Percentiles rank a stretch among this genome's conserved stretches.
phyloP scores from a whole-genome alignment of 2,329 filamentous ascomycete genomes.

The Alternaria gansuensis region DNA sequence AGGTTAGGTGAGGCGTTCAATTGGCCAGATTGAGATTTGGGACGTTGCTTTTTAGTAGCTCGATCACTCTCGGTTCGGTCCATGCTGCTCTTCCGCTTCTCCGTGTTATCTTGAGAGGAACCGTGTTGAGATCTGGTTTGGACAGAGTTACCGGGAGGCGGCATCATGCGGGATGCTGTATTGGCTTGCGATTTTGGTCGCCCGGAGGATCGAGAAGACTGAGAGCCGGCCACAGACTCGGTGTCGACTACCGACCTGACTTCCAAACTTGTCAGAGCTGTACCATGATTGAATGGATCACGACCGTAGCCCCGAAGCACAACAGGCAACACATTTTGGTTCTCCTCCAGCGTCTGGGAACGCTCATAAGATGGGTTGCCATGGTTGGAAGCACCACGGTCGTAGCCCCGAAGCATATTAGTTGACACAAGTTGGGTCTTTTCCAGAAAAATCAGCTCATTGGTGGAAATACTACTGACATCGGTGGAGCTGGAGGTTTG shows the following conservation, averaged over 20 bases:
- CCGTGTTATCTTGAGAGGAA: not conserved
- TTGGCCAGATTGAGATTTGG: slow-evolving; percentile 5
- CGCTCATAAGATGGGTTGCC: not conserved
- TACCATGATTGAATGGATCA: not conserved
- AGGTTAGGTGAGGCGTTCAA: not conserved
- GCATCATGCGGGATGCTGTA: slow-evolving; percentile 43
- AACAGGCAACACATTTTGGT: not conserved
- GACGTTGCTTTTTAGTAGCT: slow-evolving; percentile 23
- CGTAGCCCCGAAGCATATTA: not conserved
- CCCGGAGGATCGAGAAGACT: slow-evolving; percentile 23
- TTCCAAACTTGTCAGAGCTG: not conserved
- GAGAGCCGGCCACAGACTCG: slow-evolving; percentile 4
- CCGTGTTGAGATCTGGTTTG: not conserved
- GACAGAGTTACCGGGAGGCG: slow-evolving; percentile 13
- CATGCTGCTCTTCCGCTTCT: slow-evolving; percentile 25
- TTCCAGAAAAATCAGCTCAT: slow-evolving; percentile 20
- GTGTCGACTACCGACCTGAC: not conserved
- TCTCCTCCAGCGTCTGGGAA: slow-evolving; percentile 12
- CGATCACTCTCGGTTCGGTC: slow-evolving; percentile 1
- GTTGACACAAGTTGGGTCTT: not conserved
- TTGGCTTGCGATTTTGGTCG: slow-evolving; percentile 46
- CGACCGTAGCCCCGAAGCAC: not conserved
- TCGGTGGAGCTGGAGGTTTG: slow-evolving; percentile 11
- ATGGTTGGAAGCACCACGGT: not conserved
- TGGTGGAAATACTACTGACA: slow-evolving; percentile 23